phyloP scores from a whole-genome alignment of 129 eudicot species.

The Scalesia atractyloides region DNA sequence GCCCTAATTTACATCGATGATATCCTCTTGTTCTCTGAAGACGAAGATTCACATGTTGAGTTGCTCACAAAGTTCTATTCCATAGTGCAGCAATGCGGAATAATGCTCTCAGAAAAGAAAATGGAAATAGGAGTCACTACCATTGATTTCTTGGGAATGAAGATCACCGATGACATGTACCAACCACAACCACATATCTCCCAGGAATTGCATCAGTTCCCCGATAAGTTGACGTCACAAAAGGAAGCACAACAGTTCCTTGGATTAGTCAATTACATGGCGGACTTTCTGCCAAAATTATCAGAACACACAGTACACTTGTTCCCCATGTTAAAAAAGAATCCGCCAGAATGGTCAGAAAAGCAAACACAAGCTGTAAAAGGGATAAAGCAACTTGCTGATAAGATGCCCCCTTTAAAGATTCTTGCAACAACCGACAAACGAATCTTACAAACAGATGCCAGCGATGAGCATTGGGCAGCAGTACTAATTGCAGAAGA shows the following conservation, averaged over 20 bases:
- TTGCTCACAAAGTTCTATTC: not conserved
- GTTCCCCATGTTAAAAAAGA: too few relatives aligned
- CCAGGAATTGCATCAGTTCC: not conserved
- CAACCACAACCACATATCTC: not conserved
- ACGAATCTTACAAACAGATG: too few relatives aligned
- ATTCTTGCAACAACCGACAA: not conserved
- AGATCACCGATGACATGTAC: not conserved
- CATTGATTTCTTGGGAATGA: not conserved
- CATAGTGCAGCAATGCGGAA: not conserved
- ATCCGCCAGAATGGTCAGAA: not conserved
- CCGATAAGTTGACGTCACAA: too few relatives aligned
- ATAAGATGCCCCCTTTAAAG: not conserved
- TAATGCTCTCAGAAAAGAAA: slow-evolving; percentile 14
- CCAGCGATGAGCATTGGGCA: not conserved
- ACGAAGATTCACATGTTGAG: not conserved
- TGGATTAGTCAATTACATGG: too few relatives aligned
- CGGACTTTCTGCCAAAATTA: too few relatives aligned
- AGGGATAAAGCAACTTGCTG: not conserved
- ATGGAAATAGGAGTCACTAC: not conserved
- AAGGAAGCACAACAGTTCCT: too few relatives aligned
- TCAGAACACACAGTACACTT: too few relatives aligned
- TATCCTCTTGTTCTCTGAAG: not conserved
- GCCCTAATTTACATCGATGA: not conserved
- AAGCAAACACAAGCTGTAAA: not conserved
- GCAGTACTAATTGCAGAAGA: not conserved